Percentiles rank a stretch among this genome's conserved stretches.
Evolutionary conservation across 192 early-diverging fungal genomes (phyloP).

Genomic region (Backusella australiensis): DNA sequence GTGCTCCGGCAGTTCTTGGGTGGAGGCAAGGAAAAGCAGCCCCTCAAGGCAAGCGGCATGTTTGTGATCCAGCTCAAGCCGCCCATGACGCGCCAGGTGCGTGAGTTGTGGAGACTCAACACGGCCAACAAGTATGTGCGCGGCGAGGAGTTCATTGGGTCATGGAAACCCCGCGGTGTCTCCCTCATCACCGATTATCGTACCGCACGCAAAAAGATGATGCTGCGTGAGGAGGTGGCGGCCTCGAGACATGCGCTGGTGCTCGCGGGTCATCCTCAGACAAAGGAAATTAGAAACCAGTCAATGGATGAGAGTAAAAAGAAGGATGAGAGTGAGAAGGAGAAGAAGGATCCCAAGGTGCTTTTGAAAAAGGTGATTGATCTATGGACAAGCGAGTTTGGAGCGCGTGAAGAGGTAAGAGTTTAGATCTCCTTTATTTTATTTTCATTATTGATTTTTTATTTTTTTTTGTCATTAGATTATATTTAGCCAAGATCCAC

Average conservation of each 20-base stretch:
- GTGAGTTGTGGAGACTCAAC: slow-evolving; percentile 67
- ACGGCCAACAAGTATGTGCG: slow-evolving; percentile 71
- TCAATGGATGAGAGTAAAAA: neutral
- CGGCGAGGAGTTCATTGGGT: slow-evolving; percentile 64
- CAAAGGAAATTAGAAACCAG: neutral
- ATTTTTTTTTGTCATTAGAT: slow-evolving; percentile 23
- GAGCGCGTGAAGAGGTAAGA: slow-evolving; percentile 33
- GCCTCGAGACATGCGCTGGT: slow-evolving; percentile 37
- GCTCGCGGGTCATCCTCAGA: slow-evolving; percentile 18
- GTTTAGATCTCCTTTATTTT: neutral
- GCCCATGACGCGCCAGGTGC: slow-evolving; percentile 45
- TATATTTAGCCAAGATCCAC: slow-evolving; percentile 37
- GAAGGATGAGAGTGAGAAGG: neutral
- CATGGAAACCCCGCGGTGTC: slow-evolving; percentile 66
- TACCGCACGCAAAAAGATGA: slow-evolving; percentile 32
- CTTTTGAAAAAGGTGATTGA: slow-evolving; percentile 15
- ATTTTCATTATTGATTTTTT: neutral
- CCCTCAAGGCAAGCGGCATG: slow-evolving; percentile 48
- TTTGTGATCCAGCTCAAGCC: slow-evolving; percentile 63
- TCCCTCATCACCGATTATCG: slow-evolving; percentile 56
- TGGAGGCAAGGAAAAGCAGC: slow-evolving; percentile 31
- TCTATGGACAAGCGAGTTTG: slow-evolving; percentile 32
- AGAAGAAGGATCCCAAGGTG: neutral
- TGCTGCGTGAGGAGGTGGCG: slow-evolving; percentile 38
- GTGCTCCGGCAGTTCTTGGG: neutral